Evolutionary conservation across 2,329 filamentous ascomycete species (phyloP), one percentile per base, ranked within the genome.

Genomic region (Nemania sp.): DNA sequence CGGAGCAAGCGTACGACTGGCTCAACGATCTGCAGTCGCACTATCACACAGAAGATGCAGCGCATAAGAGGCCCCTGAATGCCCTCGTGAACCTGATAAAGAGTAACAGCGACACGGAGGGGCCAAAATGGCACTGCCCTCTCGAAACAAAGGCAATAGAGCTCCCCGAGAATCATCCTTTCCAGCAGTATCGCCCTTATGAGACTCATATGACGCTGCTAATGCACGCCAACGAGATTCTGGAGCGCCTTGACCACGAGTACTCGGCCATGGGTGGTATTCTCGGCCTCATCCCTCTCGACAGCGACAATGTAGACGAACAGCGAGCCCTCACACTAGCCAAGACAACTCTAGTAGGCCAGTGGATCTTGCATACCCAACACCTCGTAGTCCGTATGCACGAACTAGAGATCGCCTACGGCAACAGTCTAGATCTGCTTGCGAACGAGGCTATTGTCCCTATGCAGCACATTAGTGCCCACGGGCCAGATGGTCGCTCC

Each of bases 221-320:
- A 29, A 80, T 82, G 79, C 88, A 89, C 74, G 87, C 87, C 67
- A 89, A 89, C 73, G 82, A 85, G 66, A 86, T 87, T 58, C 83
- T 90, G 5, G 87, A 89, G 78, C 80, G 86, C 1, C 82, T 90
- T 6, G 88, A 90, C 70, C 86, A 89, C 73, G 87, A 89, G 75
- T 87, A 85, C 72, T 81, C 82, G 51, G 80, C 82, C 27, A 84
- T 85, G 41, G 88, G 88, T 18, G 88, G 88, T 2, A 77, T 90
- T 20, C 79, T 89, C 49, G 82, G 84, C 20, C 78, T 89, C 7
- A 80, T 90, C 0, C 88, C 87, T 0, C 79, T 79, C 2, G 79
- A 81, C 18, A 75, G 76, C 2, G 76, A 76, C 5, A 70, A 78
- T 5, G 77, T 79, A 60, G 72, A 73, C 18, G 75, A 79, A 13